Percentiles rank a stretch among this genome's conserved stretches.
Evolutionary conservation across 306 rosid genomes (phyloP).

Genomic region (Corylus avellana): DNA sequence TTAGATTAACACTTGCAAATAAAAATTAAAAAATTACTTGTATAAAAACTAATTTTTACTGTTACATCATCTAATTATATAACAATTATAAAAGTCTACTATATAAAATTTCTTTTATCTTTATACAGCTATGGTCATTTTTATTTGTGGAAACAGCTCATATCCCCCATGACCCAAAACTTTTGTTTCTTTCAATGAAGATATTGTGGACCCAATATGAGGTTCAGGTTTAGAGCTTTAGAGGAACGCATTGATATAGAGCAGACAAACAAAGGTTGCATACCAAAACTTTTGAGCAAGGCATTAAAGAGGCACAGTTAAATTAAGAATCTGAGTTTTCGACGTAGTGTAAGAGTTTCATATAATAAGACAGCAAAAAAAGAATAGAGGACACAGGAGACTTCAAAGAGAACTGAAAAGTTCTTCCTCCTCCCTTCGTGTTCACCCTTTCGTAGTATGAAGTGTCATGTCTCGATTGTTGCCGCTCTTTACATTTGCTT

Average conservation of each 20-base stretch:
- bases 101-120: no score
- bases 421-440: conserved; percentile 41
- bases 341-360: conserved; percentile 43
- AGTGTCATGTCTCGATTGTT: conserved; percentile 39
- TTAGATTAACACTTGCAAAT: no score
- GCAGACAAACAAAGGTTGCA: background rate
- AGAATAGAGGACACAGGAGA: conserved; percentile 48
- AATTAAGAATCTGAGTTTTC: conserved; percentile 42
- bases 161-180: no score
- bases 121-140: no score
- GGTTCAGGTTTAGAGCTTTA: no score
- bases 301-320: background rate
- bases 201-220: no score
- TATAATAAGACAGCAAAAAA: conserved; percentile 42
- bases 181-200: no score
- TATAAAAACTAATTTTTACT: no score
- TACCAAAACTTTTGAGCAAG: background rate
- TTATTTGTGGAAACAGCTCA: no score
- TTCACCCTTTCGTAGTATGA: conserved; percentile 45
- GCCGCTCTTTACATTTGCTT: conserved; percentile 87
- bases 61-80: no score
- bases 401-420: conserved; percentile 47
- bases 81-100: no score
- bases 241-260: background rate
- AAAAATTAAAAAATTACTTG: no score